Base-by-base conservation (phyloP, 129 eudicot species). In the Pittosporum tobira region DNA sequence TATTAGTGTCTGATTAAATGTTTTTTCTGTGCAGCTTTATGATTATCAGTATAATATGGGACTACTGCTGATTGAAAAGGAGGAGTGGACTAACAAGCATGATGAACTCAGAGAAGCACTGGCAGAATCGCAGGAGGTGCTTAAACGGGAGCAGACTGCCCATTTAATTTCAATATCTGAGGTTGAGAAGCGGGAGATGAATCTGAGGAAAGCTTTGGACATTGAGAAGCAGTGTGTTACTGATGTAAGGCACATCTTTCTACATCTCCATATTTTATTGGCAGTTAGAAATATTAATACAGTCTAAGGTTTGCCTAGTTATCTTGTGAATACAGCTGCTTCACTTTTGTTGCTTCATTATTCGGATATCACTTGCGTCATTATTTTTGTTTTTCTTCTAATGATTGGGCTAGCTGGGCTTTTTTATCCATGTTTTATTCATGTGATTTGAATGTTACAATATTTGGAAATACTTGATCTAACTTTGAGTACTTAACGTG, bases 31-130 rank as follows among this genome's bases (percentile, higher is more conserved):
- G 31, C 73, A 91, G 98, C 82, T 91, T 44, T 74, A 61, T 65
- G 98, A 91, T 66, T 91, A 91, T 72, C 98, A 91, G 30, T 81
- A 91, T 57, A 86, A 83, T 66, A 91, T 91, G 98, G 98, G 98
- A 1, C 75, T 91, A 18, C 74, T 91, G 22, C 77, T 91, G 65
- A 85, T 91, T 36, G 98, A 91, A 75, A 86, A 86, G 42, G 76
- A 91, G 75, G 83, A 83, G 67, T 79, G 88, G 74, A 60, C 69
- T 61, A 52, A 68, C n/a, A 86, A 55, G 46, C 27, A 49, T 63
- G 90, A 86, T 57, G 75, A 91, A 57, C 73, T 91, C 51, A 78
- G 64, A 48, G 84, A 86, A 69, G 83, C 85, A 27, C 43, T 83
- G 44, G 59, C 71, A 24, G 95, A 83, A 47, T 68, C 78, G 0